phyloP scores from a whole-genome alignment of 441 rosid species.

The Biscutella auriculata region DNA sequence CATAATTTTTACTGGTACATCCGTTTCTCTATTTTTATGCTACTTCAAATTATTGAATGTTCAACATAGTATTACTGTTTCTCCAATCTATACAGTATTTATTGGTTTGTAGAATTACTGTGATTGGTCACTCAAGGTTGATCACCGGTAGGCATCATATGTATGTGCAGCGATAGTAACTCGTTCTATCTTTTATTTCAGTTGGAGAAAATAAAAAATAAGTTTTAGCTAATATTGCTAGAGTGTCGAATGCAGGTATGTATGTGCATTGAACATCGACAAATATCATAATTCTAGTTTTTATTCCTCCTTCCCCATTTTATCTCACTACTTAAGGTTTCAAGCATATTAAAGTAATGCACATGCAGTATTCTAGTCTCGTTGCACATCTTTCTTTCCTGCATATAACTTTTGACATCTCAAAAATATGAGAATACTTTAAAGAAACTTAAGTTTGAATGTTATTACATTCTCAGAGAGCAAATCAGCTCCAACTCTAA shows the following conservation, averaged over 20 bases:
- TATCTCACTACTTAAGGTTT: conserved; percentile 49
- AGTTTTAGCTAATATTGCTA: too few species aligned
- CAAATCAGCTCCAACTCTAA: conserved; percentile 64
- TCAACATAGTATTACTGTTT: neutral
- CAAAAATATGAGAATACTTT: neutral
- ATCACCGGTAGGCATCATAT: neutral
- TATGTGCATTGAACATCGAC: too few species aligned
- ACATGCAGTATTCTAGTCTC: conserved; percentile 64
- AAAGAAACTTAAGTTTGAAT: too few species aligned
- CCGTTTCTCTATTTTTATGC: neutral
- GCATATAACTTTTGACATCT: conserved; percentile 13
- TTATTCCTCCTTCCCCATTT: conserved; percentile 49
- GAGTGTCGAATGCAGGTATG: too few species aligned
- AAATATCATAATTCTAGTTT: too few species aligned
- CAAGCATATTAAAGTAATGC: conserved; percentile 74
- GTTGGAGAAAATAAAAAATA: too few species aligned
- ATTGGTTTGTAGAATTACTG: neutral
- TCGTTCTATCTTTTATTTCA: too few species aligned
- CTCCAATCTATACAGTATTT: neutral
- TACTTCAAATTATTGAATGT: neutral
- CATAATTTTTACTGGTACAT: neutral
- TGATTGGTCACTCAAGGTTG: neutral
- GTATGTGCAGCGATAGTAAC: neutral
- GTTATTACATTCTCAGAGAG: conserved; percentile 69
- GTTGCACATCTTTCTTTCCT: conserved; percentile 65